Evolutionary conservation across 441 rosid species (phyloP).

Genomic region (Erodium trifolium): DNA sequence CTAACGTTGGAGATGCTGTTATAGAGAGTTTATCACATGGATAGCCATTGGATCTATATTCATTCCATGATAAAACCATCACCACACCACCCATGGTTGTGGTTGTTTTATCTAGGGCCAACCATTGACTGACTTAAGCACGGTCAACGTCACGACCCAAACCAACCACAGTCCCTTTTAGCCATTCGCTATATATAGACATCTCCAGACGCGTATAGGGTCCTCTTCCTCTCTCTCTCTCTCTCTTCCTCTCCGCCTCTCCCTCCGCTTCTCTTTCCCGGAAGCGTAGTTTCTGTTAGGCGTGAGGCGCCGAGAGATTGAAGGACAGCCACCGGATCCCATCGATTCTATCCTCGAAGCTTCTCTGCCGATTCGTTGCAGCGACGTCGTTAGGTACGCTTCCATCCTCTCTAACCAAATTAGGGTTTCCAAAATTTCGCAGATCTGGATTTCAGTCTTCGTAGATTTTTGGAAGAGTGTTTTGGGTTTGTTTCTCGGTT

Average conservation of each 20-base stretch:
- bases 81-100: neutral
- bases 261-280: slow-evolving; percentile 1
- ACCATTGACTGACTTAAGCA: neutral
- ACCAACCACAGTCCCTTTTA: neutral
- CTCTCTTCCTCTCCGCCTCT: neutral
- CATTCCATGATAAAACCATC: too few relatives aligned
- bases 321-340: neutral
- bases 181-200: slow-evolving; percentile 19
- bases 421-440: neutral
- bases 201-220: too few relatives aligned
- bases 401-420: neutral
- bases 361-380: neutral
- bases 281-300: neutral
- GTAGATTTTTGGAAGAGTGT: neutral
- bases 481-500: neutral
- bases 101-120: neutral
- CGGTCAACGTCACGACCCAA: neutral
- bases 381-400: slow-evolving; percentile 24
- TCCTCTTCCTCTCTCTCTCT: neutral
- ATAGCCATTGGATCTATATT: too few relatives aligned
- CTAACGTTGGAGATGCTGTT: too few relatives aligned
- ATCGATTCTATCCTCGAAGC: neutral
- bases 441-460: slow-evolving; percentile 19
- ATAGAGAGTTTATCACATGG: too few relatives aligned
- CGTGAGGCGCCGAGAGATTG: neutral